Evolutionary conservation across 139 green algal species (phyloP), one percentile per base, ranked within the genome.

Genomic region (Tetraselmis chui): DNA sequence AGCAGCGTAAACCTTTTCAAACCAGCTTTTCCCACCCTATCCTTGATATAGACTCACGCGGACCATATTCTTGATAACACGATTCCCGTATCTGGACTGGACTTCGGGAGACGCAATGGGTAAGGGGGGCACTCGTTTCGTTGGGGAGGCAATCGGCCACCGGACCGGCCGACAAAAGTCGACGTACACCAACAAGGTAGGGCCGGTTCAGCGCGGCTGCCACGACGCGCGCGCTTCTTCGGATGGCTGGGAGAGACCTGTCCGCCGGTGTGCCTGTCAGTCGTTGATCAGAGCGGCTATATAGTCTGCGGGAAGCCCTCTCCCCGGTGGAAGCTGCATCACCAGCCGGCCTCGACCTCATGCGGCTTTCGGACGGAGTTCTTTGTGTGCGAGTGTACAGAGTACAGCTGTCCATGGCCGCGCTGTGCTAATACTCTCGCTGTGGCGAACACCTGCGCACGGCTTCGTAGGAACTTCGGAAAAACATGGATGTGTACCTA

Each of bases 401-500:
- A n/a, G n/a, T n/a, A n/a, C n/a, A n/a, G n/a, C n/a, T n/a, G 45
- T 25, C 45, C 45, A 18, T 67, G 45, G 5, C 45, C 18, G 18
- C 45, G 45, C 11, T 67, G 45, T 67, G 45, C n/a, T n/a, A n/a
- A n/a, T n/a, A n/a, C n/a, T n/a, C n/a, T n/a, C n/a, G n/a, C n/a
- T n/a, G n/a, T n/a, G n/a, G n/a, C n/a, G n/a, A n/a, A n/a, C n/a
- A n/a, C n/a, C 45, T 67, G 45, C 11, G 18, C 45, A 67, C 45
- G 45, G n/a, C n/a, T n/a, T 67, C 18, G 45, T 18, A 67, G n/a
- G 80, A 84, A 59, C 80, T 84, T 2, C 58, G 28, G 18, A 76
- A 74, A 11, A 75, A 84, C 80, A 84, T 84, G 80, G 59, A 45
- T 29, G 32, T n/a, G 80, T 84, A 59, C 24, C 32, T 32, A 1